phyloP scores from a whole-genome alignment of 2,329 filamentous ascomycete species.

The Pseudomassariella vexata region DNA sequence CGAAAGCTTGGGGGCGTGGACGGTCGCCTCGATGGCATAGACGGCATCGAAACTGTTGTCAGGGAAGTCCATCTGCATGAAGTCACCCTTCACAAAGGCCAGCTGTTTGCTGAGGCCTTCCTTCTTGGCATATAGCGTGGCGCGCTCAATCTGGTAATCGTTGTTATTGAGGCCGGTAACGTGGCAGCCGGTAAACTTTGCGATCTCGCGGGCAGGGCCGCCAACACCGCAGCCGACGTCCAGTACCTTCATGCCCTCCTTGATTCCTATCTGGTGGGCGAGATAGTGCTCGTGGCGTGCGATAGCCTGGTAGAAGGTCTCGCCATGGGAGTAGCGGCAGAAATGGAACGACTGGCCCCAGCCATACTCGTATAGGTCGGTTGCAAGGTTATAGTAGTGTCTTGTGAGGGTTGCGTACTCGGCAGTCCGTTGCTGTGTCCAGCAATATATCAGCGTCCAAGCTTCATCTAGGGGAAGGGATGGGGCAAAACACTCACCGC shows the following conservation, averaged over 20 bases:
- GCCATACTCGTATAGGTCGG: constrained; percentile 92
- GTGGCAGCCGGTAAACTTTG: constrained; percentile 87
- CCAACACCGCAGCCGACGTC: constrained; percentile 97
- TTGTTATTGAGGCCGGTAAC: constrained; percentile 97
- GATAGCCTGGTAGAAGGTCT: constrained; percentile 86
- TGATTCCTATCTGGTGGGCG: constrained; percentile 79
- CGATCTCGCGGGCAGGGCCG: constrained; percentile 90
- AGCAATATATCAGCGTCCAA: background rate
- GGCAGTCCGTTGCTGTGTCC: constrained; percentile 62
- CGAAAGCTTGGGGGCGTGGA: constrained; percentile 84
- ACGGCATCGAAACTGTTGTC: constrained; percentile 91
- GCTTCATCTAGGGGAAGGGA: background rate
- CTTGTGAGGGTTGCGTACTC: constrained; percentile 92
- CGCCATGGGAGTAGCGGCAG: constrained; percentile 82
- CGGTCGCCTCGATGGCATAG: constrained; percentile 95
- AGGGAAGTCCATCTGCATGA: constrained; percentile 98
- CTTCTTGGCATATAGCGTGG: constrained; percentile 76
- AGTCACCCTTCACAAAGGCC: constrained; percentile 88
- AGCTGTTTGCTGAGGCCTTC: constrained; percentile 77
- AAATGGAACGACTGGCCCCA: constrained; percentile 98
- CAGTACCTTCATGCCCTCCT: constrained; percentile 81
- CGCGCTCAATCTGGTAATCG: constrained; percentile 96
- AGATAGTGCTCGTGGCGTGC: constrained; percentile 98
- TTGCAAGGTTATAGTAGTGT: constrained; percentile 98
- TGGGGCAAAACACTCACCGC: constrained; percentile 50